Evolutionary conservation across 805 yeast genomes (phyloP).

Genomic region (Yarrowia divulgata): DNA sequence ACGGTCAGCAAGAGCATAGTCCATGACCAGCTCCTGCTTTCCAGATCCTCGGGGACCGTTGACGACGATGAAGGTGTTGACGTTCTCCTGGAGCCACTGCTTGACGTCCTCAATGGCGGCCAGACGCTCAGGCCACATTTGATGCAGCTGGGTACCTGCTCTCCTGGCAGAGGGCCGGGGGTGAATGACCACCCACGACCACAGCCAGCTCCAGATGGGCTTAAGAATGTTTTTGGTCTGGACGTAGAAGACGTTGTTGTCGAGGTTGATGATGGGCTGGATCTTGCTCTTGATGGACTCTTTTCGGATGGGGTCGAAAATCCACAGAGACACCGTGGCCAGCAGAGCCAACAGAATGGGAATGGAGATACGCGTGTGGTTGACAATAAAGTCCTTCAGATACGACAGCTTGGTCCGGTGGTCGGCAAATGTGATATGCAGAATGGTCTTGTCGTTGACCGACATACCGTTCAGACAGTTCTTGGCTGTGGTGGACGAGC

Average conservation of each 20-base stretch:
- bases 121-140: conserved; percentile 73
- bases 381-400: conserved; percentile 65
- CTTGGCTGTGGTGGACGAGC: conserved; percentile 84
- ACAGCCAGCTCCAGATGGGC: conserved; percentile 19
- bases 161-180: conserved; percentile 16
- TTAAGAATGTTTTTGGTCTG: background rate
- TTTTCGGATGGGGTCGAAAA: conserved; percentile 93
- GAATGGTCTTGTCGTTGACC: conserved; percentile 57
- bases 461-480: conserved; percentile 86
- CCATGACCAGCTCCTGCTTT: conserved; percentile 76
- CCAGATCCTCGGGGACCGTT: conserved; percentile 98
- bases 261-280: conserved; percentile 39
- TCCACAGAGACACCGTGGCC: conserved; percentile 80
- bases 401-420: conserved; percentile 43
- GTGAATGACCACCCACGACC: conserved; percentile 24
- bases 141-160: conserved; percentile 25
- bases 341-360: conserved; percentile 80
- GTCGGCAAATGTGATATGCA: conserved; percentile 74
- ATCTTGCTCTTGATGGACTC: conserved; percentile 78
- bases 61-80: conserved; percentile 87
- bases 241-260: conserved; percentile 9
- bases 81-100: conserved; percentile 85
- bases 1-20: conserved; percentile 65
- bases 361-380: conserved; percentile 82
- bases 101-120: conserved; percentile 72